Conservation (phyloP, 805 yeast genomes). For the Kodamaea neixiangensis region DNA sequence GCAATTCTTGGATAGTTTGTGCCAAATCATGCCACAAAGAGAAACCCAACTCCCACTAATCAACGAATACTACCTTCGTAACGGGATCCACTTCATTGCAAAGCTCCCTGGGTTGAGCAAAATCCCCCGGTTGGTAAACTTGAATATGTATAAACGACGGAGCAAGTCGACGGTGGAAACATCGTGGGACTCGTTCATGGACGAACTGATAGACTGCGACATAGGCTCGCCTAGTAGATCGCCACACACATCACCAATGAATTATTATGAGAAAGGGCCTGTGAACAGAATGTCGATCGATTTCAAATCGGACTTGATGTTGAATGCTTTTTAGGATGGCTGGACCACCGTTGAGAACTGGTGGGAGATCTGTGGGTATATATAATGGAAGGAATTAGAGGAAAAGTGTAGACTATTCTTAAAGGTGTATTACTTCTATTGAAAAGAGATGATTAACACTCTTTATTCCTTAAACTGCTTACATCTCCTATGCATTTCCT, state of each 20-base stretch:
- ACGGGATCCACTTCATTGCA: constrained; percentile 26
- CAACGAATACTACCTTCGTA: constrained; percentile 1
- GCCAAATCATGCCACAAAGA: constrained; percentile 5
- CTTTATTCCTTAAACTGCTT: too few species aligned
- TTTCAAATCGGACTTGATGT: constrained; percentile 3
- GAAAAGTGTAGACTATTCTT: neutral
- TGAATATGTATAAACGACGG: constrained; percentile 34
- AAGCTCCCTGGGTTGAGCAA: constrained; percentile 20
- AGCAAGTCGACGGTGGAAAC: constrained; percentile 4
- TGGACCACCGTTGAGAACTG: neutral
- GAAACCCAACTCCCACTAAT: constrained; percentile 8
- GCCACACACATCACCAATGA: constrained; percentile 9
- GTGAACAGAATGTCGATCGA: constrained; percentile 7
- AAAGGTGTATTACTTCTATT: too few species aligned
- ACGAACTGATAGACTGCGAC: constrained; percentile 6
- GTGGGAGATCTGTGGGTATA: neutral
- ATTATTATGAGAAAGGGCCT: constrained; percentile 4
- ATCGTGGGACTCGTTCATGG: constrained; percentile 11
- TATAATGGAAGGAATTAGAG: constrained; percentile 1
- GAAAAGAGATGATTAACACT: too few species aligned
- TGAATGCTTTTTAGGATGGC: constrained; percentile 4
- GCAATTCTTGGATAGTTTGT: neutral
- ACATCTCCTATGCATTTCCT: too few species aligned
- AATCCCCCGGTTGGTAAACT: constrained; percentile 31
- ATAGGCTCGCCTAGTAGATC: neutral